Evolutionary conservation across 208 protist species (phyloP).

Genomic region (Crithidia fasciculata): DNA sequence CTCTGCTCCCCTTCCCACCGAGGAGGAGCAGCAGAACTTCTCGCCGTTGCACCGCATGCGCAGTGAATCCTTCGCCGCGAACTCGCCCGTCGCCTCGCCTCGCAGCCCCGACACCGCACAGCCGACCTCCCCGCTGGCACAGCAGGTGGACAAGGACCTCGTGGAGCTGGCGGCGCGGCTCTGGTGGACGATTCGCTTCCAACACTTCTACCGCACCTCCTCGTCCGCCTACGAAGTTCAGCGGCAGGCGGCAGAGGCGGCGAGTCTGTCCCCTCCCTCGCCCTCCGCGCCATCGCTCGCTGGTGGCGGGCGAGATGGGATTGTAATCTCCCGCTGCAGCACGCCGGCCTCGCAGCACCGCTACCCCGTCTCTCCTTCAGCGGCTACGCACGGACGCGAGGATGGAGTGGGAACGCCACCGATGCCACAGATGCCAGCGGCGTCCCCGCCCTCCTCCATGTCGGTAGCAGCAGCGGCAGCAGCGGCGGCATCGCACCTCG

Average conservation of each 20-base stretch:
- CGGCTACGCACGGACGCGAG: background rate
- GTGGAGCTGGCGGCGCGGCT: slow-evolving; percentile 37
- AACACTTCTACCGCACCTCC: slow-evolving; percentile 30
- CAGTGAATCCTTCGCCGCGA: slow-evolving; percentile 1
- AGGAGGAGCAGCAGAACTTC: slow-evolving; percentile 9
- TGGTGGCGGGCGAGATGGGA: too few relatives aligned
- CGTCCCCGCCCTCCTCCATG: background rate
- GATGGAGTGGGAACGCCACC: background rate
- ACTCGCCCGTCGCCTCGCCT: background rate
- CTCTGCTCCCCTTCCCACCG: slow-evolving; percentile 13
- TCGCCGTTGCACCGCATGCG: background rate
- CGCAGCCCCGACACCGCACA: background rate
- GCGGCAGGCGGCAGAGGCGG: slow-evolving; percentile 32
- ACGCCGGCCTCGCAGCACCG: slow-evolving; percentile 21
- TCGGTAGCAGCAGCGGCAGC: too few relatives aligned
- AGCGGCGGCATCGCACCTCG: background rate
- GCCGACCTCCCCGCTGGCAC: background rate
- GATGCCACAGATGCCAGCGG: background rate
- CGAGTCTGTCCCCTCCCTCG: slow-evolving; percentile 10
- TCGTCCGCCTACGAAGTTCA: slow-evolving; percentile 33
- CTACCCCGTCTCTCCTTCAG: slow-evolving; percentile 6
- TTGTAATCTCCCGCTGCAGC: slow-evolving; percentile 12
- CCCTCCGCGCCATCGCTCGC: slow-evolving; percentile 7
- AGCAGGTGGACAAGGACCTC: slow-evolving; percentile 26
- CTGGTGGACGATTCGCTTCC: slow-evolving; percentile 39